phyloP scores from a whole-genome alignment of 1,284 basidiomycete genomes.

The Cutaneotrichosporon sp. region DNA sequence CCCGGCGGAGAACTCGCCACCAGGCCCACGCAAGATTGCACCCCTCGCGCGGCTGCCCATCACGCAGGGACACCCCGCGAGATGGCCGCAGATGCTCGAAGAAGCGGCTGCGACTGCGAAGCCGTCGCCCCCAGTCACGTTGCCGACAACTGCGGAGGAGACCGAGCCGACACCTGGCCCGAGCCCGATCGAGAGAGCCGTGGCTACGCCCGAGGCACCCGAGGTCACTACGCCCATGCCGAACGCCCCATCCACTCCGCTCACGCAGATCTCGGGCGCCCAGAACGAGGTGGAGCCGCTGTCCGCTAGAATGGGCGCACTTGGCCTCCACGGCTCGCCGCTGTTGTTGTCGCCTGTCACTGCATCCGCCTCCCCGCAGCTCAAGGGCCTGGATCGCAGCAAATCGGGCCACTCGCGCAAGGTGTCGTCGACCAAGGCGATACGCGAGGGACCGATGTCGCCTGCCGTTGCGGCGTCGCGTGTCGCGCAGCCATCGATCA shows the following conservation, averaged over 20 bases:
- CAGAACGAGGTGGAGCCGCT: neutral
- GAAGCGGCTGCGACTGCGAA: neutral
- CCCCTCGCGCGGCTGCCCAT: slow-evolving; percentile 47
- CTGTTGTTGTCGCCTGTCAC: slow-evolving; percentile 8
- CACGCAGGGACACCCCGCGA: slow-evolving; percentile 47
- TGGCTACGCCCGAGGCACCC: neutral
- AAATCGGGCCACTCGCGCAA: slow-evolving; percentile 3
- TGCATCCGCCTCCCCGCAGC: neutral
- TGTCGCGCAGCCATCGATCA: slow-evolving; percentile 87
- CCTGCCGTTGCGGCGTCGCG: slow-evolving; percentile 64
- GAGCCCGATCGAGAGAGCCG: neutral
- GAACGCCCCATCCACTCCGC: neutral
- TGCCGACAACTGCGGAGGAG: neutral
- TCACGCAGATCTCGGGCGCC: neutral
- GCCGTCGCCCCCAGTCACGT: neutral
- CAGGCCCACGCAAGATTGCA: slow-evolving; percentile 44
- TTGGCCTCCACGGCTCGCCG: neutral
- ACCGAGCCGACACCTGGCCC: no score
- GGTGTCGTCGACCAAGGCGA: slow-evolving; percentile 17
- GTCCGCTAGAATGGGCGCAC: neutral
- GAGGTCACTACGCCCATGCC: neutral
- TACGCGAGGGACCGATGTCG: slow-evolving; percentile 69
- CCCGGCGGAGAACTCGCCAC: slow-evolving; percentile 16
- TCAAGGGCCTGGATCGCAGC: neutral
- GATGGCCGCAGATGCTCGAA: slow-evolving; percentile 11